Base-by-base conservation (phyloP, 140 eudicot species). In the Cichorium intybus region DNA sequence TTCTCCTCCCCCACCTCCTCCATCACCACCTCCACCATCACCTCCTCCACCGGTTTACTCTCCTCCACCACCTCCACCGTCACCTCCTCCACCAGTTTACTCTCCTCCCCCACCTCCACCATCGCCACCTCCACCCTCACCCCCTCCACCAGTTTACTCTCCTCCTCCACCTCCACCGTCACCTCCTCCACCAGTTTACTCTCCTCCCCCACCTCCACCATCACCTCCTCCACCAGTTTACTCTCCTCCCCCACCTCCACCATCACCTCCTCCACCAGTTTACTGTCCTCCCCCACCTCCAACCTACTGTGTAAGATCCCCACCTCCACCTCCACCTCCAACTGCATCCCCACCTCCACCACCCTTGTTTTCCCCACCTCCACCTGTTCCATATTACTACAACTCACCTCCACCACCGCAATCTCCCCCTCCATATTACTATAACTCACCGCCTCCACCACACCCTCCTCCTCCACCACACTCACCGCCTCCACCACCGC, bases 241-340 rank as follows among this genome's bases (percentile, higher is more conserved):
- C 4, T 71, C 85, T 0, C 72, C 79, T 0, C 81, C 94, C 0
- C 80, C 85, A 1, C 77, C 81, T n/a, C 81, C 81, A n/a, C 68
- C 80, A 10, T 18, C 57, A 4, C 69, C 69, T 3, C 79, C 51
- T 9, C 22, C 68, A 2, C 73, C 73, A 0, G 47, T 48, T 12
- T 51, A 64, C 15, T 22, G 69, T 0, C 34, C 74, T 4, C 68
- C 69, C 0, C 72, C 80, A 9, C 60, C 23, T 18, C 60, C 76
- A 21, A n/a, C 66, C 62, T 1, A 21, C 45, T 60, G 66, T 71
- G 21, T 69, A 61, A 21, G 26, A 24, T 53, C 75, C 6, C 80
- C 75, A 2, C 79, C 80, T 9, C 80, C 80, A 12, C 70, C 85
- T 0, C 63, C 76, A 49, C 76, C 73, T 24, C 64, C 62, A 24